Evolutionary conservation across 257 asterid genomes (phyloP).

Genomic region (Solanum paucissectum): DNA sequence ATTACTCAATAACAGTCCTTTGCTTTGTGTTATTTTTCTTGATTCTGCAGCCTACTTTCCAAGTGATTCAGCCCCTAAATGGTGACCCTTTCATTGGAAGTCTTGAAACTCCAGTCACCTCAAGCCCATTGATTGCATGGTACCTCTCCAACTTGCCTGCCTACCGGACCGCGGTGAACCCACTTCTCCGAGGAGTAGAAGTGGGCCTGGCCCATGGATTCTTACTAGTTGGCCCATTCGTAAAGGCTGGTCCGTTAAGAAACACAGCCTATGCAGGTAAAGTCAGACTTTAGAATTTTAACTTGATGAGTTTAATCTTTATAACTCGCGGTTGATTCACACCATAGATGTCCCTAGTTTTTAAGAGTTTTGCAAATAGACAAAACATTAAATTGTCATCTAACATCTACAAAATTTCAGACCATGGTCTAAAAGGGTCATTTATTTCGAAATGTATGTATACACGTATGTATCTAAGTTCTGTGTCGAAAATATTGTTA

Average conservation of each 20-base stretch:
- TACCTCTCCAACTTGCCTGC: slow-evolving; percentile 85
- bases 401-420: background rate
- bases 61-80: slow-evolving; percentile 83
- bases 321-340: background rate
- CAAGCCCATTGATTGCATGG: slow-evolving; percentile 96
- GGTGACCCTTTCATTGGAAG: slow-evolving; percentile 98
- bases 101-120: slow-evolving; percentile 87
- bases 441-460: background rate
- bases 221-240: slow-evolving; percentile 83
- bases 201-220: slow-evolving; percentile 89
- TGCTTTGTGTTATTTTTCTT: background rate
- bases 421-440: background rate
- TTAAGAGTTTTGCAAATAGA: background rate
- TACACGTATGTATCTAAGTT: background rate
- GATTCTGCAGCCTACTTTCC: slow-evolving; percentile 75
- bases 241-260: slow-evolving; percentile 67
- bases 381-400: background rate
- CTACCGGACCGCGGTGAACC: slow-evolving; percentile 78
- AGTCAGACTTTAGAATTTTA: background rate
- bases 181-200: slow-evolving; percentile 61
- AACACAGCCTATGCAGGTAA: slow-evolving; percentile 37
- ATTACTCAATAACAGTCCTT: background rate
- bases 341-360: background rate
- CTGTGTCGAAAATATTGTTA: background rate
- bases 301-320: background rate